Conservation (phyloP, 2,329 filamentous ascomycete genomes). For the Sclerotiophoma versabilis region DNA sequence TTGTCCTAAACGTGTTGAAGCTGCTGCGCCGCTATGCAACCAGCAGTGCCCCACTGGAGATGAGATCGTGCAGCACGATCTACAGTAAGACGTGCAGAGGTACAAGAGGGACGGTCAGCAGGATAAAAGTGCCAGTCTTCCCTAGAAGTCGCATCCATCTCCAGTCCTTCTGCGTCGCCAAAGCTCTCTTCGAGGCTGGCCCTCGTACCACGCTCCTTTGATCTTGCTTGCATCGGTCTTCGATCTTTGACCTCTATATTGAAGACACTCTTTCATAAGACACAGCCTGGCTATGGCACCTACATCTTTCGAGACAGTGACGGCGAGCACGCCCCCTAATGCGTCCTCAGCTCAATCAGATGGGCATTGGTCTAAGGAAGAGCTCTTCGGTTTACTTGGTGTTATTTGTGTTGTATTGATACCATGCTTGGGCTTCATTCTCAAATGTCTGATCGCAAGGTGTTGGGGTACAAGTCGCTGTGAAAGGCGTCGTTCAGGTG, state of each 20-base stretch:
- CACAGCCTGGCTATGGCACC: not conserved
- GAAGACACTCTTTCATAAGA: not conserved
- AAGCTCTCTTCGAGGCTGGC: not conserved
- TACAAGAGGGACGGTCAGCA: not conserved
- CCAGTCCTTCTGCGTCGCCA: not conserved
- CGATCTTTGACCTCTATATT: not conserved
- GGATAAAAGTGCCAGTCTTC: not conserved
- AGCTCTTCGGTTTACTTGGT: not conserved
- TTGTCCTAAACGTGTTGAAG: too few species aligned
- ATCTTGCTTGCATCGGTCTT: not conserved
- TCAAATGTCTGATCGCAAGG: not conserved
- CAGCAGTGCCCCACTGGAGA: not conserved
- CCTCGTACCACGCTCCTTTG: not conserved
- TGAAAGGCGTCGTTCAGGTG: not conserved
- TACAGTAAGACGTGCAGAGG: not conserved
- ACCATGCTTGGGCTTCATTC: not conserved
- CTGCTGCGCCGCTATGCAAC: not conserved
- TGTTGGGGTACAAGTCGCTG: not conserved
- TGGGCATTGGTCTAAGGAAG: constrained; percentile 1
- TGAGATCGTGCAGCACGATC: too few species aligned
- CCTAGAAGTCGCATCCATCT: not conserved
- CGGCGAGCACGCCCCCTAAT: not conserved
- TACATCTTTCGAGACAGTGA: not conserved
- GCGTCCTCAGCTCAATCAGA: not conserved
- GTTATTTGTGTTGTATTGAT: not conserved